Evolutionary conservation across 2,329 filamentous ascomycete species (phyloP).

Genomic region (Eutypa lata): DNA sequence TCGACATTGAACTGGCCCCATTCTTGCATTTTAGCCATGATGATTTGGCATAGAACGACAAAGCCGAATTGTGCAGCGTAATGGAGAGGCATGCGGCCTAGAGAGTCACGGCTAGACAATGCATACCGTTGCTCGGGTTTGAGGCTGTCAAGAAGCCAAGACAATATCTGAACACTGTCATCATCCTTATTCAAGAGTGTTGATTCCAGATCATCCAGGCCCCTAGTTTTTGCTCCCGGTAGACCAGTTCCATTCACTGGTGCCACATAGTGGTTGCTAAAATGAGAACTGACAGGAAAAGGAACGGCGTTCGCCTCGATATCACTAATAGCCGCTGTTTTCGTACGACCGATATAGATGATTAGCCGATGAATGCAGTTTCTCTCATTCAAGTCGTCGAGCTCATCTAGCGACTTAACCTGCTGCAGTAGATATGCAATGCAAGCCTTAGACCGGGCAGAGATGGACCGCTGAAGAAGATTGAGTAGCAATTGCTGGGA

Average conservation of each 20-base stretch:
- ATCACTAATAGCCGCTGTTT: slow-evolving; percentile 44
- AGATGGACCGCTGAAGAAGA: slow-evolving; percentile 74
- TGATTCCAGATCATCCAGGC: slow-evolving; percentile 60
- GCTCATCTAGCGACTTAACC: slow-evolving; percentile 73
- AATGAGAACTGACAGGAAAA: slow-evolving; percentile 47
- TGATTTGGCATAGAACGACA: slow-evolving; percentile 80
- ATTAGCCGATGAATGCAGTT: slow-evolving; percentile 93
- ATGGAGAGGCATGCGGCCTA: slow-evolving; percentile 82
- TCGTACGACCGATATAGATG: slow-evolving; percentile 84
- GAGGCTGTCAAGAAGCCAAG: slow-evolving; percentile 64
- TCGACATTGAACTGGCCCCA: slow-evolving; percentile 86
- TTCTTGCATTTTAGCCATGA: slow-evolving; percentile 84
- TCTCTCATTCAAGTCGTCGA: slow-evolving; percentile 88
- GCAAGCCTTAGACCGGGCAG: slow-evolving; percentile 63
- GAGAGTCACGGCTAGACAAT: slow-evolving; percentile 68
- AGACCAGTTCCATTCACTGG: slow-evolving; percentile 64
- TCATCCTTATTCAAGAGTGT: slow-evolving; percentile 67
- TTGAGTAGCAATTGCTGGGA: slow-evolving; percentile 72
- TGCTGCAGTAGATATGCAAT: slow-evolving; percentile 69
- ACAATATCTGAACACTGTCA: slow-evolving; percentile 67
- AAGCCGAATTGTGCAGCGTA: slow-evolving; percentile 95
- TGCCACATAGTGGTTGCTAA: slow-evolving; percentile 72
- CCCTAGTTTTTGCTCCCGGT: slow-evolving; percentile 54
- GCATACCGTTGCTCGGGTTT: slow-evolving; percentile 64
- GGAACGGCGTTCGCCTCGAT: slow-evolving; percentile 49